A percentile compares a stretch with the other conserved stretches of the same genome.
phyloP scores from a whole-genome alignment of 169 alveolate species.

The Plasmodium cynomolgi region DNA sequence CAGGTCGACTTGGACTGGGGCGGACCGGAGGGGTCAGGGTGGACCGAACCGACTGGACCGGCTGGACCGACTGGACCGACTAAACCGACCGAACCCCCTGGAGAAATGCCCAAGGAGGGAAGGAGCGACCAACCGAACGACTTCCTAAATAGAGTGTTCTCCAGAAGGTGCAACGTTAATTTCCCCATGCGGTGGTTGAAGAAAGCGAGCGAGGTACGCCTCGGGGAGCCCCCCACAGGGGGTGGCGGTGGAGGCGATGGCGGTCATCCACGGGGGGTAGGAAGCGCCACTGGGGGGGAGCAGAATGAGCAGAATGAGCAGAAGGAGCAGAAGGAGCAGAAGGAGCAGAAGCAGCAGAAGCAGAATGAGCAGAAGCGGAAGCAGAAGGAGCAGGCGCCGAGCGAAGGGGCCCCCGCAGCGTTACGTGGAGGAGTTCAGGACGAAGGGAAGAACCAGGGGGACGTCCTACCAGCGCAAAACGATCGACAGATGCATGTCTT shows the following conservation, averaged over 20 bases:
- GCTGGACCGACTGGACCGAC: background rate
- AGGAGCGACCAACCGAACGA: background rate
- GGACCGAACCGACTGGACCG: background rate
- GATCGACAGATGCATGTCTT: background rate
- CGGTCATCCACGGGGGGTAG: background rate
- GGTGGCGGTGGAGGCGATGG: background rate
- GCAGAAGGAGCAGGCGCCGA: background rate
- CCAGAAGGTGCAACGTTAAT: background rate
- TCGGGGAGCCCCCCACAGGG: background rate
- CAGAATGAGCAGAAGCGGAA: background rate
- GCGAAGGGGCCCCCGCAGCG: background rate
- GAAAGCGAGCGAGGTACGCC: background rate
- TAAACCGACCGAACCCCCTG: too few species aligned
- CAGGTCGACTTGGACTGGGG: background rate
- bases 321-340: background rate
- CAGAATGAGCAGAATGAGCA: background rate
- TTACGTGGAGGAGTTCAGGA: background rate
- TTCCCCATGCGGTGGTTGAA: conserved; percentile 21
- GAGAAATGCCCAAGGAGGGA: background rate
- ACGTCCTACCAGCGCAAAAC: background rate
- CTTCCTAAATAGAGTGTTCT: background rate
- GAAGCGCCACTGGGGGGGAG: background rate
- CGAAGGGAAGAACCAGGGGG: background rate
- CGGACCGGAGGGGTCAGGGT: background rate
- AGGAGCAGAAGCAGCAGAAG: background rate